Conservation (phyloP, 108 stramenopile genomes). For the Schizochytrium sp. region DNA sequence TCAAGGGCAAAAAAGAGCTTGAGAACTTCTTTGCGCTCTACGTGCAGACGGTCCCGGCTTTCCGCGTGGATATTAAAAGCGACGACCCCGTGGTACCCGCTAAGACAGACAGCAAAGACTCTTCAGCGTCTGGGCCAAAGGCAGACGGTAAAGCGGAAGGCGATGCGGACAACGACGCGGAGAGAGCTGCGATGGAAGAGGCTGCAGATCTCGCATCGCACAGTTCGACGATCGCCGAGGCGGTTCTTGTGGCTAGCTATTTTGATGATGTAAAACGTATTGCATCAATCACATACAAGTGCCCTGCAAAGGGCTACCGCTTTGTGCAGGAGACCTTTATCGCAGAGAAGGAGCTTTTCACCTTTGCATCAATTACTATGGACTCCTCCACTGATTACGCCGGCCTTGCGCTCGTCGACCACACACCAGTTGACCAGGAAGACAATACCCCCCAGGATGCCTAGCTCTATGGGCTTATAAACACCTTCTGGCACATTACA, state of each 20-base stretch:
- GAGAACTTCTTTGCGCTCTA: slow-evolving; percentile 10
- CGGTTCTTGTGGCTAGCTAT: slow-evolving; percentile 6
- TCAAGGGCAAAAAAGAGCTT: slow-evolving; percentile 41
- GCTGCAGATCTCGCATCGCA: background rate
- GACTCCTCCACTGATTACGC: slow-evolving; percentile 45
- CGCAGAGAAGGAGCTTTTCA: slow-evolving; percentile 7
- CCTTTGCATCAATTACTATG: slow-evolving; percentile 31
- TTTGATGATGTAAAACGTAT: slow-evolving; percentile 22
- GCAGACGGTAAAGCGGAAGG: background rate
- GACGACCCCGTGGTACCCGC: background rate
- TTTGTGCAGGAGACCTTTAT: slow-evolving; percentile 26
- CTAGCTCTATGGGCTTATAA: no score
- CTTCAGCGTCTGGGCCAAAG: background rate
- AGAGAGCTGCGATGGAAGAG: slow-evolving; percentile 25
- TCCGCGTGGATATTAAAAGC: background rate
- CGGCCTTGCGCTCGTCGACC: slow-evolving; percentile 8
- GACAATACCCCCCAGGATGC: no score
- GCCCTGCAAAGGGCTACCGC: slow-evolving; percentile 55
- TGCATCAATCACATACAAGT: slow-evolving; percentile 21
- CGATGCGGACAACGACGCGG: background rate
- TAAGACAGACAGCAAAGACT: background rate
- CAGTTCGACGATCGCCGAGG: slow-evolving; percentile 1
- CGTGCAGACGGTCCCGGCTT: slow-evolving; percentile 25
- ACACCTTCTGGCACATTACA: no score
- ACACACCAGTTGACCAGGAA: background rate